Evolutionary conservation across 1,139 yeast species (phyloP).

Genomic region (Yamadazyma diospyri): DNA sequence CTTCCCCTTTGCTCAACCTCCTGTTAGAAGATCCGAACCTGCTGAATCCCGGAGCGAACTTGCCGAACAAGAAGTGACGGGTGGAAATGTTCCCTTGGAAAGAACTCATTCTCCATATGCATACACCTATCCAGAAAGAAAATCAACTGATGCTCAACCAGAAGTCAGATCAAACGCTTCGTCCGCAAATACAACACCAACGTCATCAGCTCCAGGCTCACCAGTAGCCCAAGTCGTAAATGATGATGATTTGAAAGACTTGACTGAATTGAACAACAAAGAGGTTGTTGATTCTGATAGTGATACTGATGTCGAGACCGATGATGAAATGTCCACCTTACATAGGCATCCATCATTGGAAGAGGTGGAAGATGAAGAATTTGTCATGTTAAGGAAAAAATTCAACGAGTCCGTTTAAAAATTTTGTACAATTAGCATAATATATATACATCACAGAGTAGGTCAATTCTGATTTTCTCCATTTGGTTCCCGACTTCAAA

Average conservation of each 20-base stretch:
- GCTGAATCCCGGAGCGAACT: not conserved
- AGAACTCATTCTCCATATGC: constrained; percentile 4
- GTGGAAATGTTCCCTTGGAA: not conserved
- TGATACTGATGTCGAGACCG: constrained; percentile 6
- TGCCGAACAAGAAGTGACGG: not conserved
- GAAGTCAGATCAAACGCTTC: not conserved
- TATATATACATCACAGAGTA: too few relatives aligned
- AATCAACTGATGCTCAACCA: too few relatives aligned
- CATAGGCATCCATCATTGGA: constrained; percentile 32
- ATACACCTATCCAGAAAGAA: constrained; percentile 1
- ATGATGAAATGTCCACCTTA: constrained; percentile 7
- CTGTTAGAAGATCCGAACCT: not conserved
- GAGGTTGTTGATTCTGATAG: constrained; percentile 11
- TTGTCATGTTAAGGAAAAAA: constrained; percentile 38
- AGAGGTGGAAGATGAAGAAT: constrained; percentile 46
- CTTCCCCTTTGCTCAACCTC: constrained; percentile 5
- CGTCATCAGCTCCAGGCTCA: constrained; percentile 1
- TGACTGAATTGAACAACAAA: constrained; percentile 4
- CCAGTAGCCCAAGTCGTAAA: constrained; percentile 14
- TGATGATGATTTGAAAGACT: constrained; percentile 2
- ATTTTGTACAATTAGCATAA: too few relatives aligned
- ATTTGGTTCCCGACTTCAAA: too few relatives aligned
- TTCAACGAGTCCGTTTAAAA: constrained; percentile 23
- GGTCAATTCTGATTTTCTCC: too few relatives aligned
- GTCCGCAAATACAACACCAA: constrained; percentile 5